phyloP scores from a whole-genome alignment of 1,284 basidiomycete species.

The Microbotryum lychnidis-dioicae region DNA sequence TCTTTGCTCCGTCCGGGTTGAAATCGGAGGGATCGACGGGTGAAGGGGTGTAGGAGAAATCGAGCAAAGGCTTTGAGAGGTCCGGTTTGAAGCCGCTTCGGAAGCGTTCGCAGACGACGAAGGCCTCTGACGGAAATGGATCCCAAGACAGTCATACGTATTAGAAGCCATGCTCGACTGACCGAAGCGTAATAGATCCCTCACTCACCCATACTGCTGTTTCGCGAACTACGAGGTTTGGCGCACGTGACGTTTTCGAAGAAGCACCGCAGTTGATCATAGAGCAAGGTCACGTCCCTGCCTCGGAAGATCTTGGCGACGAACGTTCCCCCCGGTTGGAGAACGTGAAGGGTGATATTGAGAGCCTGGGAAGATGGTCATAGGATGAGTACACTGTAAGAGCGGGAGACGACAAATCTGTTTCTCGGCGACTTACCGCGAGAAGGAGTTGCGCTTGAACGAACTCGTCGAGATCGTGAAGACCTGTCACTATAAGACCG shows the following conservation, averaged over 20 bases:
- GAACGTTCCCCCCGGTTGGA: constrained; percentile 47
- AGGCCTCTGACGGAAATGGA: constrained; percentile 43
- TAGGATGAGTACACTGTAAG: not conserved
- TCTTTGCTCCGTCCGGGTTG: constrained; percentile 7
- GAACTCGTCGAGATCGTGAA: constrained; percentile 52
- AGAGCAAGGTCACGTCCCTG: constrained; percentile 44
- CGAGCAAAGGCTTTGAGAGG: constrained; percentile 33
- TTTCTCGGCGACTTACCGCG: constrained; percentile 39
- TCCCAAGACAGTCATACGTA: no score
- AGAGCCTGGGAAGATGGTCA: constrained; percentile 41
- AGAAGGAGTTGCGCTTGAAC: constrained; percentile 51
- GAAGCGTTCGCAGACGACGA: constrained; percentile 49
- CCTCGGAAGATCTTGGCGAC: constrained; percentile 53
- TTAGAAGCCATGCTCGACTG: no score
- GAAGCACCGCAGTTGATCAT: constrained; percentile 46
- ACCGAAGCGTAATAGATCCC: no score
- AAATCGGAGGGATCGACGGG: not conserved
- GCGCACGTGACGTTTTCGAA: constrained; percentile 42
- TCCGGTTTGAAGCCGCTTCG: constrained; percentile 35
- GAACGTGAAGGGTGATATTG: constrained; percentile 48
- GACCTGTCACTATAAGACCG: constrained; percentile 46
- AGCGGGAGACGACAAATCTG: not conserved
- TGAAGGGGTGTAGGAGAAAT: constrained; percentile 26
- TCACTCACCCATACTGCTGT: constrained; percentile 35
- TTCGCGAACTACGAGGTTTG: constrained; percentile 40